These are phyloP conservation scores for Colletotrichum kahawae DNA, from an alignment of 2,329 filamentous ascomycete genomes.

Conservation along the genomic window DNA sequence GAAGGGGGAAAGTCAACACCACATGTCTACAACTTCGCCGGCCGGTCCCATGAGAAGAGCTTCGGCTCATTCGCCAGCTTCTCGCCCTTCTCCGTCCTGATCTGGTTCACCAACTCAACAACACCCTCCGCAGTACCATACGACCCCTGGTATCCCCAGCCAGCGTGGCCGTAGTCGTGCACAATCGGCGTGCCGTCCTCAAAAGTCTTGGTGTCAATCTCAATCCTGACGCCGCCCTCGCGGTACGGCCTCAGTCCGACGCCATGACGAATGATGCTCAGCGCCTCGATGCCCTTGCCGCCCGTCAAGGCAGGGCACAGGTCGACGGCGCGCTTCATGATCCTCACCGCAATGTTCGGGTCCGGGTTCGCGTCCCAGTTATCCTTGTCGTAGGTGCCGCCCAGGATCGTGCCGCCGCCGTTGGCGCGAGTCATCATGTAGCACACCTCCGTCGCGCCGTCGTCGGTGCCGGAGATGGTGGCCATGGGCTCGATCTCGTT, in stretches of 20 bases:
- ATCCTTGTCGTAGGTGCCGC: conserved; percentile 81
- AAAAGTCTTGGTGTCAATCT: conserved; percentile 66
- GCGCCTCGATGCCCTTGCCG: conserved; percentile 71
- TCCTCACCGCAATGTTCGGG: conserved; percentile 77
- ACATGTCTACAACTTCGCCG: neutral
- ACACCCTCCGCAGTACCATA: conserved; percentile 75
- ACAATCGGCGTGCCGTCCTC: conserved; percentile 69
- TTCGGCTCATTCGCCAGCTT: conserved; percentile 31
- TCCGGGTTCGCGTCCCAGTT: conserved; percentile 84
- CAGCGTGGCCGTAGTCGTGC: conserved; percentile 81
- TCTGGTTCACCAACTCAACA: conserved; percentile 69
- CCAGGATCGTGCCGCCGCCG: conserved; percentile 82
- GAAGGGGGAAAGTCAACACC: neutral
- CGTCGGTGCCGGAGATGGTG: conserved; percentile 73
- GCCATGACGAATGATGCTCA: conserved; percentile 80
- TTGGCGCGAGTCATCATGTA: conserved; percentile 86
- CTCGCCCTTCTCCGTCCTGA: conserved; percentile 41
- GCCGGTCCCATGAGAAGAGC: conserved; percentile 31
- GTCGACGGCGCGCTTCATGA: conserved; percentile 79
- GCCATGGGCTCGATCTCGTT: conserved; percentile 78
- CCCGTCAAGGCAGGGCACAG: conserved; percentile 67
- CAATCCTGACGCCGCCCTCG: conserved; percentile 75
- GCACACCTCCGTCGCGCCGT: conserved; percentile 72
- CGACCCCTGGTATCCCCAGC: conserved; percentile 75
- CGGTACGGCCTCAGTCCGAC: conserved; percentile 82